phyloP scores from a whole-genome alignment of 2,329 filamentous ascomycete genomes.

The Penicillium sp. region DNA sequence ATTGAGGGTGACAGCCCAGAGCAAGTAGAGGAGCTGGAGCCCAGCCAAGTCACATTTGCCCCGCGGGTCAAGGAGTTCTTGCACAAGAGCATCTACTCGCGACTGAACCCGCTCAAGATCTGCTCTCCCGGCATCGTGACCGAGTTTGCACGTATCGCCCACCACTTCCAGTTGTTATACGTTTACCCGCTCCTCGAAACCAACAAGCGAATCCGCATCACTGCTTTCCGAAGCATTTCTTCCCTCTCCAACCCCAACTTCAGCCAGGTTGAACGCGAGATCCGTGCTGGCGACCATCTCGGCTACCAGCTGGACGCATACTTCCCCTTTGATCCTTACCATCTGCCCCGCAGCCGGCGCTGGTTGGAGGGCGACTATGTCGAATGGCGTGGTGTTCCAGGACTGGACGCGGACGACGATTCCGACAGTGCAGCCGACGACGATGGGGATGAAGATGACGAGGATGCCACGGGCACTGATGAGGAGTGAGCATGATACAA shows the following conservation, averaged over 20 bases:
- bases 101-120: conserved; percentile 91
- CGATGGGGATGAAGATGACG: conserved; percentile 38
- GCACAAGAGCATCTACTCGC: conserved; percentile 74
- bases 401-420: conserved; percentile 61
- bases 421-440: conserved; percentile 38
- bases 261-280: conserved; percentile 53
- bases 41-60: conserved; percentile 75
- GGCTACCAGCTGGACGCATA: conserved; percentile 87
- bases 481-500: conserved; percentile 35
- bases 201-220: conserved; percentile 85
- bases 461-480: conserved; percentile 44
- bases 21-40: conserved; percentile 52
- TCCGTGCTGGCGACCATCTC: conserved; percentile 63
- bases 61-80: conserved; percentile 70
- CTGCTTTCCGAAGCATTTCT: conserved; percentile 56
- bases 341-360: conserved; percentile 77
- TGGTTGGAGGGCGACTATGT: conserved; percentile 87
- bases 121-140: conserved; percentile 86
- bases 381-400: conserved; percentile 72
- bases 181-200: conserved; percentile 82
- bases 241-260: conserved; percentile 40
- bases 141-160: conserved; percentile 84
- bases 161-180: conserved; percentile 84
- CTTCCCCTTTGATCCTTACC: conserved; percentile 97
- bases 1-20: conserved; percentile 54